phyloP scores from a whole-genome alignment of 257 asterid species.

The Cynanchum wilfordii region DNA sequence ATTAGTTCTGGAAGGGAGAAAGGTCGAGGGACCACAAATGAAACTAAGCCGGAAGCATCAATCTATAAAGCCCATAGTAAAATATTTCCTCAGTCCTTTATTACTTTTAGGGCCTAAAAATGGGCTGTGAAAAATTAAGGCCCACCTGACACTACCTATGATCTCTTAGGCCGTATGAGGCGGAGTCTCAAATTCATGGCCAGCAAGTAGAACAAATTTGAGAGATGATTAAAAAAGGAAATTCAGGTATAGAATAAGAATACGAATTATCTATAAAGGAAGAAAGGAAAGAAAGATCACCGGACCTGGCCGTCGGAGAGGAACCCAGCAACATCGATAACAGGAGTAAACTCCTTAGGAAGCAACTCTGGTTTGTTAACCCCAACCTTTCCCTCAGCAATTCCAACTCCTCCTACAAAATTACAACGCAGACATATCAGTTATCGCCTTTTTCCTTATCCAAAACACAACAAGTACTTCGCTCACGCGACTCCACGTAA shows the following conservation, averaged over 20 bases:
- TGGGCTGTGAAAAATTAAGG: not conserved
- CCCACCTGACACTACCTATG: not conserved
- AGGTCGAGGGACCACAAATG: not conserved
- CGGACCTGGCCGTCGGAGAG: constrained; percentile 93
- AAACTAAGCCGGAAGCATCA: not conserved
- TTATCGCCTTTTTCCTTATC: not conserved
- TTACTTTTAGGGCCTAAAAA: not conserved
- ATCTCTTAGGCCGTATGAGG: too few relatives aligned
- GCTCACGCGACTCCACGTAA: not conserved
- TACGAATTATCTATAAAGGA: not conserved
- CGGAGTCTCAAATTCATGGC: too few relatives aligned
- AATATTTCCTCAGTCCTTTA: not conserved
- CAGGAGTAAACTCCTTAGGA: constrained; percentile 60
- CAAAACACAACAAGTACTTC: not conserved
- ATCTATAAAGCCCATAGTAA: not conserved
- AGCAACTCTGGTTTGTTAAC: constrained; percentile 93
- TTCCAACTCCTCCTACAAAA: constrained; percentile 49
- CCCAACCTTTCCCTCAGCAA: constrained; percentile 68
- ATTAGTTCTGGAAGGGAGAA: not conserved
- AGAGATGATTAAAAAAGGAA: not conserved
- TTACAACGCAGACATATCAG: not conserved
- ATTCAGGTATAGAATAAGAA: not conserved
- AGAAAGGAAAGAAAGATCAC: constrained; percentile 9
- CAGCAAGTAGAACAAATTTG: too few relatives aligned
- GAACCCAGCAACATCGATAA: constrained; percentile 95